phyloP scores from a whole-genome alignment of 148 eudicot species.

The Polygonum aviculare region DNA sequence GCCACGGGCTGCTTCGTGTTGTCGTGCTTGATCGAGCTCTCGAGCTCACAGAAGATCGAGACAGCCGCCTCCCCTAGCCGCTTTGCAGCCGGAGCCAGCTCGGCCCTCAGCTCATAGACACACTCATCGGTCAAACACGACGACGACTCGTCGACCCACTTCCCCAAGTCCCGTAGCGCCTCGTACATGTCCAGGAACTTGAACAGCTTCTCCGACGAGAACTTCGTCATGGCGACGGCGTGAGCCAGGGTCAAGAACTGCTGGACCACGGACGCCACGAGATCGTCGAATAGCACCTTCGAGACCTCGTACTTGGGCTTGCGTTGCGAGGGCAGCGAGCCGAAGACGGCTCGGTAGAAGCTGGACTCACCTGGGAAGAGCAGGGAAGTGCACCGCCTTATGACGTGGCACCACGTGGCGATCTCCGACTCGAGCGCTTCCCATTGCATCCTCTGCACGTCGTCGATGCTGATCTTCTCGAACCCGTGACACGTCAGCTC shows the following conservation, averaged over 20 bases:
- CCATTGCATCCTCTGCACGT: slow-evolving; percentile 56
- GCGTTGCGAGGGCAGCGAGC: not conserved
- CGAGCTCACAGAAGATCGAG: slow-evolving; percentile 51
- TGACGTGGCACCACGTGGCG: slow-evolving; percentile 44
- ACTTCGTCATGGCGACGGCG: slow-evolving; percentile 57
- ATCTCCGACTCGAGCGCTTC: slow-evolving; percentile 51
- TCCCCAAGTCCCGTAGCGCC: slow-evolving; percentile 35
- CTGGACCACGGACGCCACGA: slow-evolving; percentile 13
- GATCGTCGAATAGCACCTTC: slow-evolving; percentile 14
- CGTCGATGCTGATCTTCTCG: slow-evolving; percentile 51
- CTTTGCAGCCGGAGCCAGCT: slow-evolving; percentile 27
- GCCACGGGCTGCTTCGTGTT: slow-evolving; percentile 56
- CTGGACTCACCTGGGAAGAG: slow-evolving; percentile 44
- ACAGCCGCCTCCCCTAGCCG: slow-evolving; percentile 59
- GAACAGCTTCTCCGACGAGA: slow-evolving; percentile 65
- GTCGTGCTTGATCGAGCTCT: slow-evolving; percentile 62
- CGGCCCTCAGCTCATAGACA: slow-evolving; percentile 28
- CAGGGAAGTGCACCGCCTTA: slow-evolving; percentile 32
- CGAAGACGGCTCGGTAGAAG: slow-evolving; percentile 36
- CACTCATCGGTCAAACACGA: slow-evolving; percentile 12
- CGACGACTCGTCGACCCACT: not conserved
- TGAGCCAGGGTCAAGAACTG: slow-evolving; percentile 49
- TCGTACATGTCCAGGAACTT: slow-evolving; percentile 73
- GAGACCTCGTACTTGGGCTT: not conserved
- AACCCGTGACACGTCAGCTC: slow-evolving; percentile 36